Evolutionary conservation across 75 land plant genomes (phyloP).

Genomic region (Pinus tabuliformis): DNA sequence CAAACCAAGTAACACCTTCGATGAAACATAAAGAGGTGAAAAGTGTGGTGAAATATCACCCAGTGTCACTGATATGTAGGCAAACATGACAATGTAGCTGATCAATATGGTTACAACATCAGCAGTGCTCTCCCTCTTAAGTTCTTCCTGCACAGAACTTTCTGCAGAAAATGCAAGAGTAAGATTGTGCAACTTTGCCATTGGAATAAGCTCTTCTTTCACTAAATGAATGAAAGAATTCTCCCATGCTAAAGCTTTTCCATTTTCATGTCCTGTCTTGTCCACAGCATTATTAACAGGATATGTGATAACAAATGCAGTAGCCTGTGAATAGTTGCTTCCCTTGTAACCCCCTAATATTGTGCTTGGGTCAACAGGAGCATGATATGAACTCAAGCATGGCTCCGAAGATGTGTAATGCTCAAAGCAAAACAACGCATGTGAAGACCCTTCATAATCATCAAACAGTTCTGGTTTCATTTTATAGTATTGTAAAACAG

Average conservation of each 20-base stretch:
- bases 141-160: conserved; percentile 88
- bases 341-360: conserved; percentile 86
- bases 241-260: conserved; percentile 91
- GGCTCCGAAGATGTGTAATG: conserved; percentile 79
- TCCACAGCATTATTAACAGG: conserved; percentile 81
- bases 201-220: conserved; percentile 76
- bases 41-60: conserved; percentile 64
- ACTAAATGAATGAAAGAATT: conserved; percentile 72
- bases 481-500: conserved; percentile 90
- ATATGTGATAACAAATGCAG: conserved; percentile 92
- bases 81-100: conserved; percentile 97
- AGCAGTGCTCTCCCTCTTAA: conserved; percentile 93
- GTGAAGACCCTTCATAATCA: conserved; percentile 71
- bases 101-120: conserved; percentile 86
- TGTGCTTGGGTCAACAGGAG: conserved; percentile 93
- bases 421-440: conserved; percentile 48
- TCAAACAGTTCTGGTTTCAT: conserved; percentile 75
- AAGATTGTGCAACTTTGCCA: conserved; percentile 65
- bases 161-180: conserved; percentile 95
- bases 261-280: conserved; percentile 55
- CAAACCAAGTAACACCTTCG: conserved; percentile 90
- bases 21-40: conserved; percentile 77
- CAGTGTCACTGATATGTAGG: conserved; percentile 83
- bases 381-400: conserved; percentile 88
- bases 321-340: conserved; percentile 87